Evolutionary conservation across 1,139 yeast species (phyloP), one percentile per base, ranked within the genome.

Genomic region (Citeromyces hawaiiensis): DNA sequence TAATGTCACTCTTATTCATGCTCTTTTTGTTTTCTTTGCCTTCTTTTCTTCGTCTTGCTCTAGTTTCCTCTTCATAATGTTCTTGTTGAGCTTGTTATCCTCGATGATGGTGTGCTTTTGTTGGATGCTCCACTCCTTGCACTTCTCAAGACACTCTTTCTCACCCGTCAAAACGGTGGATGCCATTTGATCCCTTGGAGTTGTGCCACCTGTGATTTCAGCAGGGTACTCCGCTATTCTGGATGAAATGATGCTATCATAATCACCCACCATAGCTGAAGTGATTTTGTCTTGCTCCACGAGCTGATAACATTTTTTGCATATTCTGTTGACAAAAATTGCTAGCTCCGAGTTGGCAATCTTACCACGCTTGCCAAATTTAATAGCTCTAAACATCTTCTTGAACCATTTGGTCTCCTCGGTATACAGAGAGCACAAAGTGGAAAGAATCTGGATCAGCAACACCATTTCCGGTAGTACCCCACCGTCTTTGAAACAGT

Each of bases 61-160:
- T 9, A 54, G 40, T 44, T 71, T 70, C 48, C 76, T 66, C 51
- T 78, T 79, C 41, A 70, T 47, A 16, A 79, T 66, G 48, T 75
- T 77, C 42, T 72, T 63, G 38, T 76, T 54, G 38, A 79, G 56
- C 52, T 76, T 78, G 1, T 62, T 70, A 55, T 79, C 87, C 9
- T 68, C 71, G 33, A 80, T 69, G 29, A 70, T 47, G 38, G 55
- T 59, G 44, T 60, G 69, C 4, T 54, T 49, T 2, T 47, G 50
- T 29, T 60, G 58, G 19, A 39, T 2, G 25, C 30, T 25, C 25
- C 60, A 50, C 8, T 60, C 60, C 5, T 57, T 42, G 39, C 80
- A 70, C 35, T 56, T 60, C 15, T 53, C 53, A 25, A 81, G 55
- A 2, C 82, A 68, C 21, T 57, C 53, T 38, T 64, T 64, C 52